Percentiles rank a stretch among this genome's conserved stretches.
Conservation (phyloP, 78 protist species). For the Dictyostelium capitatum region DNA sequence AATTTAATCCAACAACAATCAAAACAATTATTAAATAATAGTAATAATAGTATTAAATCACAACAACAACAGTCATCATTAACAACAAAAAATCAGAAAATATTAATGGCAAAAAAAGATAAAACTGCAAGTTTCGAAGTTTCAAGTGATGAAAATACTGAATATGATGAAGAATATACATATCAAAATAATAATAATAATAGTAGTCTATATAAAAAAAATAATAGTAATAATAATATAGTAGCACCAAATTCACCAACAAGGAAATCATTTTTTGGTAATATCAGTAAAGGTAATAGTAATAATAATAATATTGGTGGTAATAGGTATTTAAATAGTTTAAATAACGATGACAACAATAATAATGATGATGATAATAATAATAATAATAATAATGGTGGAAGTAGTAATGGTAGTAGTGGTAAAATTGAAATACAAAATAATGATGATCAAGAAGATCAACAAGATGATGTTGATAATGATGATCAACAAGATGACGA, state of each 20-base stretch:
- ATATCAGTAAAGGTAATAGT: not conserved
- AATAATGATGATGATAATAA: not conserved
- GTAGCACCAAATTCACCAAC: no score
- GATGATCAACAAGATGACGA: not conserved
- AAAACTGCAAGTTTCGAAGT: constrained; percentile 3
- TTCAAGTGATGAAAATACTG: constrained; percentile 2
- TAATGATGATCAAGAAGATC: not conserved
- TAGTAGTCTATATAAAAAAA: not conserved
- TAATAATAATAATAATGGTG: not conserved
- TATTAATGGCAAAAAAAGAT: not conserved
- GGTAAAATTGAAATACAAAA: not conserved
- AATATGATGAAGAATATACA: not conserved
- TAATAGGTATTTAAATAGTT: not conserved
- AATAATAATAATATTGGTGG: not conserved
- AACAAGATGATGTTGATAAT: not conserved
- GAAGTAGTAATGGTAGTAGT: no score
- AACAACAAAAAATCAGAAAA: no score
- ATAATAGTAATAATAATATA: no score
- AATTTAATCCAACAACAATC: not conserved
- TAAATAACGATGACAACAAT: not conserved
- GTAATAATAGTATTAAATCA: not conserved
- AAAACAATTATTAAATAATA: not conserved
- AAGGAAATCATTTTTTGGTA: not conserved
- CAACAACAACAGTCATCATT: not conserved
- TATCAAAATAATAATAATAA: not conserved